Conservation (phyloP, 106 monocot species). For the Dioscorea dumetorum region DNA sequence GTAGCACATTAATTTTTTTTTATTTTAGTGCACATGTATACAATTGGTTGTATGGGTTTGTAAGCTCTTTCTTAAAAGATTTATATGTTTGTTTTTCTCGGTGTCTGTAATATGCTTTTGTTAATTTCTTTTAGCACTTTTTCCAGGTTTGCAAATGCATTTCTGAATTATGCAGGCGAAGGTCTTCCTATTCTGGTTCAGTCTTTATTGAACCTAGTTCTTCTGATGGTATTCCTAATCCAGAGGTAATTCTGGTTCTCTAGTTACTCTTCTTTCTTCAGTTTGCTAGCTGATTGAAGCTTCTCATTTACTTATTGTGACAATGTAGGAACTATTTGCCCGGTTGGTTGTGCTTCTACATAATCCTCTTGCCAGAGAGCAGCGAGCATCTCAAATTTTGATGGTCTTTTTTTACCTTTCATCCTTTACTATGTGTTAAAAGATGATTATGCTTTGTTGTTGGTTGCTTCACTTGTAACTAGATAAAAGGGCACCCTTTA, state of each 20-base stretch:
- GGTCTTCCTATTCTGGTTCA: constrained; percentile 31
- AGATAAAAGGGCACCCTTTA: no score
- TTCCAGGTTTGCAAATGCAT: constrained; percentile 93
- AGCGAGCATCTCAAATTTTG: constrained; percentile 78
- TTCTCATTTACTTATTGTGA: neutral
- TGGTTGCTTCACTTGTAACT: no score
- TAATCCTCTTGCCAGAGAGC: constrained; percentile 81
- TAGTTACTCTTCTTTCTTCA: no score
- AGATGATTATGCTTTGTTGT: no score
- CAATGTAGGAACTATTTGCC: constrained; percentile 87
- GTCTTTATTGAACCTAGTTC: constrained; percentile 39
- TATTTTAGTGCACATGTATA: no score
- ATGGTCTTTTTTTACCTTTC: constrained; percentile 25
- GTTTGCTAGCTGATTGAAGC: no score
- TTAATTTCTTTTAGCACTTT: constrained; percentile 7
- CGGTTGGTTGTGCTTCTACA: constrained; percentile 90
- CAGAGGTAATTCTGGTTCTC: constrained; percentile 36
- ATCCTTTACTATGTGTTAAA: no score
- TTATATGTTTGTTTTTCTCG: no score
- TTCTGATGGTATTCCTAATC: constrained; percentile 56
- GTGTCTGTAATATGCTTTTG: neutral
- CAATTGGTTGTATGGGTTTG: no score
- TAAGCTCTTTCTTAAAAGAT: no score
- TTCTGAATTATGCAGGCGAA: constrained; percentile 63
- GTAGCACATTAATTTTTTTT: no score